Evolutionary conservation across 768 basidiomycete species (phyloP), one percentile per base, ranked within the genome.

Genomic region (Coprinopsis marcescibilis): DNA sequence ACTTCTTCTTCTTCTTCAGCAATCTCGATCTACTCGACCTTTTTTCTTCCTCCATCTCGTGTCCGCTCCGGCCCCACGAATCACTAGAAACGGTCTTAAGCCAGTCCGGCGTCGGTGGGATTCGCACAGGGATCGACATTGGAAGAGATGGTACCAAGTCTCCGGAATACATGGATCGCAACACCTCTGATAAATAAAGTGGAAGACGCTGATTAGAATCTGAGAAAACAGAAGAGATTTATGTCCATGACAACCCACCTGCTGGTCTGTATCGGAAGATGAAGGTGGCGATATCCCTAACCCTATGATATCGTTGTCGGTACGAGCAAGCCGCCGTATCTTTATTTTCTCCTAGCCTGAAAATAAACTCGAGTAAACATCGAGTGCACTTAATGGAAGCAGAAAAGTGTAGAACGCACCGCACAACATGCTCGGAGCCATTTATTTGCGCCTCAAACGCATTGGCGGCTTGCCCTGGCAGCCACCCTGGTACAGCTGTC

Each of bases 191-290:
- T n/a, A n/a, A n/a, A n/a, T n/a, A n/a, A n/a, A n/a, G n/a, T n/a
- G n/a, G n/a, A n/a, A n/a, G n/a, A n/a, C n/a, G n/a, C n/a, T n/a
- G n/a, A n/a, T n/a, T n/a, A n/a, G n/a, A n/a, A n/a, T n/a, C n/a
- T n/a, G n/a, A n/a, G n/a, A n/a, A n/a, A n/a, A n/a, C n/a, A n/a
- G n/a, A n/a, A n/a, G n/a, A n/a, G n/a, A n/a, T n/a, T n/a, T n/a
- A n/a, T n/a, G n/a, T n/a, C n/a, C n/a, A n/a, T n/a, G n/a, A 32
- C n/a, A 32, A 32, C 39, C 15, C 23, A 40, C 39, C 39, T 40
- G 25, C 13, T 6, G 39, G 39, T 20, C 39, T 17, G 23, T 40
- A 40, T 10, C 15, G 20, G 21, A 40, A 40, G 19, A 40, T 15
- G 25, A 40, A 40, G 8, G 39, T 40, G 7, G 39, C 39, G 8